phyloP scores from a whole-genome alignment of 331 rosid genomes.

The Pyracantha coccinea region DNA sequence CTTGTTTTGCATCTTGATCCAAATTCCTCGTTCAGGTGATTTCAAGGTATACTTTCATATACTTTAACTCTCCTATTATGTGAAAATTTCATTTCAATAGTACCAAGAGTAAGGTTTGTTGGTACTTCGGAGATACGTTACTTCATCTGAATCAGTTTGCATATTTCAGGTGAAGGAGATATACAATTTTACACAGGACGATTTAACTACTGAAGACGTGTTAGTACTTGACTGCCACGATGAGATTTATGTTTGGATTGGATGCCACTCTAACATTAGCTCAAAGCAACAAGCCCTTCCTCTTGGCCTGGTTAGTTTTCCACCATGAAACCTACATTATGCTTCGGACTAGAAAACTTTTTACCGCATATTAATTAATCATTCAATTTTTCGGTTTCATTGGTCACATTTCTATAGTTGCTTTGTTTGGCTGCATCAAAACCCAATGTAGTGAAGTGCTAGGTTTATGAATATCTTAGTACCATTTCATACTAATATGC shows the following conservation, averaged over 20 bases:
- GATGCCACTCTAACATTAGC: conserved; percentile 59
- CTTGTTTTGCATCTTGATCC: conserved; percentile 42
- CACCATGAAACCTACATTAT: not conserved
- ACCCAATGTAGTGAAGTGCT: not conserved
- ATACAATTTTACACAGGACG: conserved; percentile 90
- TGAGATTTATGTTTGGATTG: conserved; percentile 90
- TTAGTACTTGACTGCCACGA: conserved; percentile 76
- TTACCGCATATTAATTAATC: not conserved
- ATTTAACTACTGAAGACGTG: conserved; percentile 82
- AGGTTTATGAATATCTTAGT: not conserved
- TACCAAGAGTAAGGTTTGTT: not conserved
- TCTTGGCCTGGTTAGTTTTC: conserved; percentile 59
- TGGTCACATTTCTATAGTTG: too few relatives aligned
- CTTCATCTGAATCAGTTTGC: conserved; percentile 3
- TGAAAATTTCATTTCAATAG: too few relatives aligned
- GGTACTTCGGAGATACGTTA: not conserved
- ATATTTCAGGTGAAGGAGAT: conserved; percentile 80
- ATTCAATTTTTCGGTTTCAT: not conserved
- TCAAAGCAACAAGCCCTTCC: conserved; percentile 79
- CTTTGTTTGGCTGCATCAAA: too few relatives aligned
- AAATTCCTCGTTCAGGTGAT: conserved; percentile 58
- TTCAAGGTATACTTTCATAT: conserved; percentile 53
- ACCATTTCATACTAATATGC: not conserved
- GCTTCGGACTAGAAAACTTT: not conserved
- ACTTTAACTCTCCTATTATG: not conserved